Percentiles rank a stretch among this genome's conserved stretches.
phyloP scores from a whole-genome alignment of 176 grass and related monocot species.

The Thalia dealbata region DNA sequence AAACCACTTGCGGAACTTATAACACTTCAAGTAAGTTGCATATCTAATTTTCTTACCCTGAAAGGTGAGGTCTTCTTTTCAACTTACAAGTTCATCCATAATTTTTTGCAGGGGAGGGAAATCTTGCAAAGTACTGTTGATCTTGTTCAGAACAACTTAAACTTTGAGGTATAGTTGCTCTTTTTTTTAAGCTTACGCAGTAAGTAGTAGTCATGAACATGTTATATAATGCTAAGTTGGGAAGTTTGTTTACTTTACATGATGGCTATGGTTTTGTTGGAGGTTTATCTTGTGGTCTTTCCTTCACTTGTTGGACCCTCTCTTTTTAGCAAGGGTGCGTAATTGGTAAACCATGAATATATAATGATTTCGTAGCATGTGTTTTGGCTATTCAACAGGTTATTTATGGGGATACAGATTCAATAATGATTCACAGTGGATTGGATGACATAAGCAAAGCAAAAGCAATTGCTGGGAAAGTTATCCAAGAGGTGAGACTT shows the following conservation, averaged over 20 bases:
- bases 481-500: constrained; percentile 75
- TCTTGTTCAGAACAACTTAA: constrained; percentile 93
- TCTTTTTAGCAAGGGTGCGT: neutral
- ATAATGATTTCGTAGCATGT: neutral
- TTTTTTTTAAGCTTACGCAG: constrained; percentile 1
- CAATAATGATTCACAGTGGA: constrained; percentile 97
- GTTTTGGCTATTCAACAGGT: constrained; percentile 45
- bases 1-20: constrained; percentile 95
- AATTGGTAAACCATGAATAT: too few relatives aligned
- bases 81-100: constrained; percentile 13
- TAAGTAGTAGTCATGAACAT: constrained; percentile 1
- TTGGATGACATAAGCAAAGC: constrained; percentile 82
- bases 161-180: constrained; percentile 60
- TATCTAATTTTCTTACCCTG: neutral
- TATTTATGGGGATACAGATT: constrained; percentile 98
- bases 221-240: neutral
- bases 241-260: neutral
- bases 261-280: neutral
- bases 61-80: neutral
- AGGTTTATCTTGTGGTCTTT: neutral
- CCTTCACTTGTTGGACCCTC: neutral
- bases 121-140: constrained; percentile 93
- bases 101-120: constrained; percentile 71
- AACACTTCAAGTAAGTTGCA: constrained; percentile 87
- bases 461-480: constrained; percentile 82